A percentile compares a stretch with the other conserved stretches of the same genome.
These are phyloP conservation scores for Nematodospora anomalae DNA, from an alignment of 1,139 yeast genomes.

Conservation along the genomic window DNA sequence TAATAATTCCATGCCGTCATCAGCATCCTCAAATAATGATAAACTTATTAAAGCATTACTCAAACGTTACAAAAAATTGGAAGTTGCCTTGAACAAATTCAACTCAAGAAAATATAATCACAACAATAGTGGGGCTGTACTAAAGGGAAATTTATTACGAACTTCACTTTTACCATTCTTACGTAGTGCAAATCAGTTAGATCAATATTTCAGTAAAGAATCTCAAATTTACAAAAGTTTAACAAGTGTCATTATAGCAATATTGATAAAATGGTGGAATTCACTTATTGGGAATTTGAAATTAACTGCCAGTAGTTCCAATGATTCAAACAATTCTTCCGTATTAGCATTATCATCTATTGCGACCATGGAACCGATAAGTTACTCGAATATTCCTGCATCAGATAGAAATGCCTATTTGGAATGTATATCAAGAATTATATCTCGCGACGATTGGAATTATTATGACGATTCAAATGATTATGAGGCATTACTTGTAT, in stretches of 20 bases:
- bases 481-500: constrained; percentile 39
- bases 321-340: constrained; percentile 3
- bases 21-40: constrained; percentile 19
- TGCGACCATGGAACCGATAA: constrained; percentile 7
- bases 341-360: constrained; percentile 10
- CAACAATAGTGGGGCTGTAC: constrained; percentile 32
- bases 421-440: constrained; percentile 69
- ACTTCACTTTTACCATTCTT: constrained; percentile 67
- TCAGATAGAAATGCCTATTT: constrained; percentile 68
- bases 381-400: constrained; percentile 14
- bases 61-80: constrained; percentile 45
- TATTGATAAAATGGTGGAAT: constrained; percentile 68
- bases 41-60: constrained; percentile 29
- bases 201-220: constrained; percentile 22
- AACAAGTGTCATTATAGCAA: constrained; percentile 35
- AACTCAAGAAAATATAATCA: constrained; percentile 41
- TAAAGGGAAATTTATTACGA: constrained; percentile 66
- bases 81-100: constrained; percentile 48
- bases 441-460: constrained; percentile 67
- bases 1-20: constrained; percentile 4
- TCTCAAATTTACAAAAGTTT: constrained; percentile 34
- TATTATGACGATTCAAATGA: constrained; percentile 22
- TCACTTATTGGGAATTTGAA: constrained; percentile 48
- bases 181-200: constrained; percentile 35
- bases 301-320: constrained; percentile 8